phyloP scores from a whole-genome alignment of 345 rosid species.

The Populus simonii region DNA sequence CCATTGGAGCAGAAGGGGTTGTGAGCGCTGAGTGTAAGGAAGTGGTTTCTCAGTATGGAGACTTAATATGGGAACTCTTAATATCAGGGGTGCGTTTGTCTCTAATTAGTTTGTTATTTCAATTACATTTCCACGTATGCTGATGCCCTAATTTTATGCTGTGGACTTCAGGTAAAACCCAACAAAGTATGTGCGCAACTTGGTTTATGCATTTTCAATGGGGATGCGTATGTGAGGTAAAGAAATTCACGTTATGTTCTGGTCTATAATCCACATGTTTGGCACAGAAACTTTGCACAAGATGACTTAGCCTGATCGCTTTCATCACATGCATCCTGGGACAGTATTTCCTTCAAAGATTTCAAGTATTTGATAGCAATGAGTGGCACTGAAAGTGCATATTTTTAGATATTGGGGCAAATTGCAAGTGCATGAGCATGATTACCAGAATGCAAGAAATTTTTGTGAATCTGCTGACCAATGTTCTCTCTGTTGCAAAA shows the following conservation, averaged over 20 bases:
- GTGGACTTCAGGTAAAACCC: constrained; percentile 48
- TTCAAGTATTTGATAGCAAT: neutral
- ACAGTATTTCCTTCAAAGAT: neutral
- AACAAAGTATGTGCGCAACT: constrained; percentile 54
- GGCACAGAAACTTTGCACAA: neutral
- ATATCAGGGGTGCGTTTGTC: constrained; percentile 50
- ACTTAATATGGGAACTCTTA: constrained; percentile 68
- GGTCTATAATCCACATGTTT: neutral
- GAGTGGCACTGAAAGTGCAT: neutral
- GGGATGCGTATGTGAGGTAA: constrained; percentile 33
- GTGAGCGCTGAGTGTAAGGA: constrained; percentile 64
- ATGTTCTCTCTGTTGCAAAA: neutral
- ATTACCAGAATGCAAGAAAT: neutral
- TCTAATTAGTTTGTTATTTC: neutral
- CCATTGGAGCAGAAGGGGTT: constrained; percentile 71
- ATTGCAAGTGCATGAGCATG: neutral
- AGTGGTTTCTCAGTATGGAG: constrained; percentile 67
- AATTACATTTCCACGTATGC: neutral
- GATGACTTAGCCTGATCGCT: neutral
- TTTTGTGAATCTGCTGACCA: neutral
- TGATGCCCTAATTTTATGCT: neutral
- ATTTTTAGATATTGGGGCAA: neutral
- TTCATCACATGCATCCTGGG: neutral
- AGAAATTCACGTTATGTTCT: neutral
- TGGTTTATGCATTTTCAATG: constrained; percentile 48